These are phyloP conservation scores for Astrocystis sublimbata DNA, from an alignment of 495 filamentous ascomycete species.

Conservation along the genomic window DNA sequence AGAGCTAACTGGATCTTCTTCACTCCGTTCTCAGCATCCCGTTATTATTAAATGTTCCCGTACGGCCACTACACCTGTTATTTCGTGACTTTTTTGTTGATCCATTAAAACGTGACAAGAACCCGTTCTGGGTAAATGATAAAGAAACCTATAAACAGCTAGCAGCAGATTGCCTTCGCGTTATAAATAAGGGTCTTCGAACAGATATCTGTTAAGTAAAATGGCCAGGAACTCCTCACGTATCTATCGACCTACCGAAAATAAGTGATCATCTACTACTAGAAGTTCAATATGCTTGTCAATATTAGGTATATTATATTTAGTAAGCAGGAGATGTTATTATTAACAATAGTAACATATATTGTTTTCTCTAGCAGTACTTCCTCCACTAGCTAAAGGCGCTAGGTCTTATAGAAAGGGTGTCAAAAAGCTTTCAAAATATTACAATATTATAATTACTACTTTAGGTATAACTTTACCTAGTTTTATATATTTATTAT, in stretches of 20 bases:
- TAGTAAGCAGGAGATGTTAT: conserved; percentile 29
- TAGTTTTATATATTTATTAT: conserved; percentile 7
- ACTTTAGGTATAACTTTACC: conserved; percentile 19
- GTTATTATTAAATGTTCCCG: conserved; percentile 7
- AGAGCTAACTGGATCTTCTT: conserved; percentile 23
- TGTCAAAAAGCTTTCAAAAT: conserved; percentile 30
- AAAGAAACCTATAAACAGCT: conserved; percentile 17
- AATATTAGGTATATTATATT: conserved; percentile 52
- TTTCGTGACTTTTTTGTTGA: conserved; percentile 36
- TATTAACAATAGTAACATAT: conserved; percentile 25
- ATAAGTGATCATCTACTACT: conserved; percentile 30
- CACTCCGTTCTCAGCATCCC: conserved; percentile 35
- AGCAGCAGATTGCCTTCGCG: conserved; percentile 30
- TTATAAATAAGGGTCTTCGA: conserved; percentile 35
- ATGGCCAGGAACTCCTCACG: conserved; percentile 25
- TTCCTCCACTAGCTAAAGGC: conserved; percentile 52
- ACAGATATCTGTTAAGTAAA: conserved; percentile 42
- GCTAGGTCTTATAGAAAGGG: conserved; percentile 37
- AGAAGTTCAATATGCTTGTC: conserved; percentile 45
- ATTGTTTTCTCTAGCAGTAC: conserved; percentile 43
- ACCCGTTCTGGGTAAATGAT: conserved; percentile 36
- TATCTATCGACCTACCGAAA: conserved; percentile 22
- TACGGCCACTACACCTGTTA: conserved; percentile 30
- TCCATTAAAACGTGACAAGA: conserved; percentile 13
- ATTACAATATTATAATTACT: conserved; percentile 23